Base-by-base conservation (phyloP, 169 alveolate species). In the Cryptosporidium ubiquitum region DNA sequence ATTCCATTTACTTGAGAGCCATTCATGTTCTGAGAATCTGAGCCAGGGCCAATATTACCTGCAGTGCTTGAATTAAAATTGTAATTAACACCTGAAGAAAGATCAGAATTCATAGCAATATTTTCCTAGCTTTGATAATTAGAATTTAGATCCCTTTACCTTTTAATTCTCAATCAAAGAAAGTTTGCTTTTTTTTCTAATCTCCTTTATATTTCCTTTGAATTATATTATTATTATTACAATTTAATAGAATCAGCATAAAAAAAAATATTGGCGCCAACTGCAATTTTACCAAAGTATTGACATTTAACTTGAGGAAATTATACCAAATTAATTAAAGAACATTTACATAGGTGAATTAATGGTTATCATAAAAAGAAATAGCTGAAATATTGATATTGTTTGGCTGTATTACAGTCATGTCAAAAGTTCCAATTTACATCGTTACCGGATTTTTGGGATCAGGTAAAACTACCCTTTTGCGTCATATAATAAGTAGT, bases 391-490 rank as follows among this genome's bases (percentile, higher is more conserved):
- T 37, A 20, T 31, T 16, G 31, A 37, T 4, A 5, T 66, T 33
- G 51, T 26, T 37, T 37, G 73, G 73, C 14, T 33, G 10, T 18
- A 3, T 26, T 66, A 10, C 10, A 20, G 9, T n/a, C 31, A 55
- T 85, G 84, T 18, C 84, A 40, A 70, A 55, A 18, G 79, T 92
- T 26, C 95, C 95, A 31, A 91, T 93, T 44, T 92, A 92, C 39
- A 51, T 93, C 23, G 85, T 93, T 5, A 92, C 97, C 31, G 97
- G 97, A 39, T 95, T 94, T 84, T 71, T 95, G 51, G 97, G 97
- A 10, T 86, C 95, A 64, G 97, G 97, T 3, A 95, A 95, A 86
- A 95, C 97, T 29, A 94, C 97, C 40, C 75, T 95, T 51, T 74
- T 95, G 20, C 92, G 75, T 42, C 84, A 44, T 40, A 91, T 49